phyloP scores from a whole-genome alignment of 2,329 filamentous ascomycete genomes.

The Acrocalymma vagum region DNA sequence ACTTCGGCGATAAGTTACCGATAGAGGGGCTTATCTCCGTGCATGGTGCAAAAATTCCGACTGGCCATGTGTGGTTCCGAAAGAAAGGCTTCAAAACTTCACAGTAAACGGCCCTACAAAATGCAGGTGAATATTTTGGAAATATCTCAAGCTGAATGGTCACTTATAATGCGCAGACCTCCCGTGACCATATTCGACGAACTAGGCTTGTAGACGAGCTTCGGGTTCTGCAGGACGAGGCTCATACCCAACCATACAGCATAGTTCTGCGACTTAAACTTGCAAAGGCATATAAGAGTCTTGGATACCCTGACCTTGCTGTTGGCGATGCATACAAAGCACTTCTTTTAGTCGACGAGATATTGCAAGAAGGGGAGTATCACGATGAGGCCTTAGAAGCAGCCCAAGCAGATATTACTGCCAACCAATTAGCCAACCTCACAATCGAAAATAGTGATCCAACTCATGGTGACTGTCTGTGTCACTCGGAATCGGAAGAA shows the following conservation, averaged over 20 bases:
- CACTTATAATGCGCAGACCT: too few relatives aligned
- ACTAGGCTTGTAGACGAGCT: conserved; percentile 28
- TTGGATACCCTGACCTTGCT: conserved; percentile 90
- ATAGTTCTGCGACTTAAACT: conserved; percentile 63
- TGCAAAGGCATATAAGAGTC: conserved; percentile 73
- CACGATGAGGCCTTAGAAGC: conserved; percentile 71
- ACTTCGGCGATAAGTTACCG: too few relatives aligned
- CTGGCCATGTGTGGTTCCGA: too few relatives aligned
- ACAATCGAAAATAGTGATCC: conserved; percentile 1
- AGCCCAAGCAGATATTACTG: conserved; percentile 48
- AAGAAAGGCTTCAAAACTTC: too few relatives aligned
- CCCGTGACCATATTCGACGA: too few relatives aligned
- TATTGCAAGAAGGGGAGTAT: conserved; percentile 81
- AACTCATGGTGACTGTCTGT: conserved; percentile 2
- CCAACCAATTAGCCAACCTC: conserved; percentile 16
- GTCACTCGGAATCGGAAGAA: conserved; percentile 3
- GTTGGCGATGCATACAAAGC: conserved; percentile 90
- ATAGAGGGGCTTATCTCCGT: too few relatives aligned
- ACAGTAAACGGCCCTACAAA: too few relatives aligned
- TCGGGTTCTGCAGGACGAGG: conserved; percentile 30
- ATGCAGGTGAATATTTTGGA: too few relatives aligned
- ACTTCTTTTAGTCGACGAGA: conserved; percentile 84
- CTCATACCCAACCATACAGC: conserved; percentile 45
- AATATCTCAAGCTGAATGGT: too few relatives aligned
- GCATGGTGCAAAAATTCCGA: too few relatives aligned